Conservation (phyloP, 208 protist species). For the Wallacemonas sp. region DNA sequence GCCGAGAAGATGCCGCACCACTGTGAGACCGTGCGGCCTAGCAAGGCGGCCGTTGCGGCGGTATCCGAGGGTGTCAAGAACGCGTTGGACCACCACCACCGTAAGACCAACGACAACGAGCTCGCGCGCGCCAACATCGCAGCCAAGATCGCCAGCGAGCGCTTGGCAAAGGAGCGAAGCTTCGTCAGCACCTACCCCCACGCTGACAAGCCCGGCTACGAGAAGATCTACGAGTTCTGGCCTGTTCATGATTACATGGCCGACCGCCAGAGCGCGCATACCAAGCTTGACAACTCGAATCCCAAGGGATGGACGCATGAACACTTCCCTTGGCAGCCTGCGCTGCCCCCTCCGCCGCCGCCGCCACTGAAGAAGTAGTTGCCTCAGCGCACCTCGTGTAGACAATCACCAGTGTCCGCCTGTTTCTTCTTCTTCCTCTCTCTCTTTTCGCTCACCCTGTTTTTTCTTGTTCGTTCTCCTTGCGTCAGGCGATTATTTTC, state of each 20-base stretch:
- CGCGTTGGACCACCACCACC: conserved; percentile 32
- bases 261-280: conserved; percentile 29
- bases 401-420: no score
- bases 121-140: conserved; percentile 72
- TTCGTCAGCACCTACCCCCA: conserved; percentile 48
- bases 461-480: no score
- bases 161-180: conserved; percentile 58
- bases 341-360: conserved; percentile 19
- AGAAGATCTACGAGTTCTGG: conserved; percentile 18
- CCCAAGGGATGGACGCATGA: conserved; percentile 63
- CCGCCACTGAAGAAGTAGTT: conserved; percentile 42
- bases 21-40: conserved; percentile 34
- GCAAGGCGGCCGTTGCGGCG: conserved; percentile 18
- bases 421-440: conserved; percentile 23
- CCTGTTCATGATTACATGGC: conserved; percentile 39
- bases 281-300: conserved; percentile 70
- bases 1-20: conserved; percentile 18
- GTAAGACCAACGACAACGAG: conserved; percentile 35
- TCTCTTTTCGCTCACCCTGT: conserved; percentile 8
- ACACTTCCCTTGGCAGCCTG: conserved; percentile 46
- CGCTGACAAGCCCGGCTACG: conserved; percentile 24
- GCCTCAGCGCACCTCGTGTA: no score
- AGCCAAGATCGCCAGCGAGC: conserved; percentile 52
- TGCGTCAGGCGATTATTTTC: no score
- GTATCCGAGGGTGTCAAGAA: conserved; percentile 38